Evolutionary conservation across 805 yeast genomes (phyloP).

Genomic region (Metschnikowia anglica): DNA sequence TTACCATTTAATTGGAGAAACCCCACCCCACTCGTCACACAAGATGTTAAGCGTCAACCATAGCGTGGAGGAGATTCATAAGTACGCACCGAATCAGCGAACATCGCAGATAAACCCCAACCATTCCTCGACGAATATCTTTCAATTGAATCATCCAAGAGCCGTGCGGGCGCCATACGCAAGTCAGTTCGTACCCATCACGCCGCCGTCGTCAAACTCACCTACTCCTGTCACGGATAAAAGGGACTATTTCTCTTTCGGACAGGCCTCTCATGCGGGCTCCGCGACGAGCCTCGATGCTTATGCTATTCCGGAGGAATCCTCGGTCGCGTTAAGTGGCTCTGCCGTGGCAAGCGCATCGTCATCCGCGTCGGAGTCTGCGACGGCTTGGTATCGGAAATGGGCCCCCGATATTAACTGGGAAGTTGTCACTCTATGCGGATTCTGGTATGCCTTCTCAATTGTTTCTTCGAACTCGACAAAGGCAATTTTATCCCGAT

Average conservation of each 20-base stretch:
- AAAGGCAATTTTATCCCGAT: conserved; percentile 67
- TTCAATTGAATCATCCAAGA: conserved; percentile 27
- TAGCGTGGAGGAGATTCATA: conserved; percentile 18
- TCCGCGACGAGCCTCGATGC: conserved; percentile 16
- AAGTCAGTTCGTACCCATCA: conserved; percentile 21
- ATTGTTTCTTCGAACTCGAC: conserved; percentile 81
- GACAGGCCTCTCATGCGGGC: conserved; percentile 14
- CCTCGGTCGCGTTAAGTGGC: neutral
- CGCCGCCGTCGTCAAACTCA: conserved; percentile 37
- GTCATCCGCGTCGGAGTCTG: neutral
- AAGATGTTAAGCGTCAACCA: conserved; percentile 20
- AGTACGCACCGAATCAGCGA: conserved; percentile 16
- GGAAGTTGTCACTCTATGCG: conserved; percentile 47
- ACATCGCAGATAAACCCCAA: conserved; percentile 38
- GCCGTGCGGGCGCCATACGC: conserved; percentile 24
- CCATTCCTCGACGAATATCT: conserved; percentile 34
- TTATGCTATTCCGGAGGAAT: conserved; percentile 8
- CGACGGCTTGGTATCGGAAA: conserved; percentile 6
- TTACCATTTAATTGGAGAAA: neutral
- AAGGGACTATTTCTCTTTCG: conserved; percentile 12
- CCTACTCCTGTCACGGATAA: conserved; percentile 33
- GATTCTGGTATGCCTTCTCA: conserved; percentile 76
- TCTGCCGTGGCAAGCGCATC: conserved; percentile 3
- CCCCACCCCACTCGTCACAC: neutral
- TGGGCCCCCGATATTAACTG: conserved; percentile 15